phyloP scores from a whole-genome alignment of 176 grass and related monocot species.

The Avena insularis region DNA sequence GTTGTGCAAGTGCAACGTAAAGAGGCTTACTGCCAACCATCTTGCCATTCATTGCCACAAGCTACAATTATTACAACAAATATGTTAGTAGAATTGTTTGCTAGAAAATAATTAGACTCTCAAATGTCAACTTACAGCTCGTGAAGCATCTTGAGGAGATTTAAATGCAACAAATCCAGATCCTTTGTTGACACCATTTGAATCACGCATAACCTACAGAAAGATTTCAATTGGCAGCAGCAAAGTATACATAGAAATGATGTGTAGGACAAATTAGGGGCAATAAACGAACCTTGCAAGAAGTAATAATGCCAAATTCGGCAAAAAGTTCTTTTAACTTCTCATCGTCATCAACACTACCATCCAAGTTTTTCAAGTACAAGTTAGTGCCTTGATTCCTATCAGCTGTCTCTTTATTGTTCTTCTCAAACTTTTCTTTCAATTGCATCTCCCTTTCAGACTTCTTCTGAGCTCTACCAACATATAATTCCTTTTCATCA shows the following conservation, averaged over 20 bases:
- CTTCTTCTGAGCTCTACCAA: slow-evolving; percentile 79
- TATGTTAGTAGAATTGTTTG: slow-evolving; percentile 1
- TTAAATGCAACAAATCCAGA: slow-evolving; percentile 78
- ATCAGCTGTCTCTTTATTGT: slow-evolving; percentile 59
- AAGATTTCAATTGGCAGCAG: neutral
- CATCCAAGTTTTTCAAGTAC: slow-evolving; percentile 75
- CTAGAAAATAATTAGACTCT: slow-evolving; percentile 3
- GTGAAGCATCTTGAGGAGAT: slow-evolving; percentile 63
- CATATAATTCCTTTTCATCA: slow-evolving; percentile 74
- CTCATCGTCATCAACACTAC: slow-evolving; percentile 62
- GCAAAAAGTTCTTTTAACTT: slow-evolving; percentile 64
- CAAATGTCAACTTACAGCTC: slow-evolving; percentile 50
- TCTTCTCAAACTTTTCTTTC: slow-evolving; percentile 72
- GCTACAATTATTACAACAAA: slow-evolving; percentile 19
- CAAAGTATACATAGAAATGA: slow-evolving; percentile 1
- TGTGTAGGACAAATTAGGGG: slow-evolving; percentile 10
- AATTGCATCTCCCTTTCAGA: slow-evolving; percentile 66
- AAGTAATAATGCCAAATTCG: slow-evolving; percentile 62
- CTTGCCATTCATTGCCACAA: slow-evolving; percentile 59
- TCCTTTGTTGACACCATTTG: slow-evolving; percentile 78
- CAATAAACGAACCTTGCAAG: slow-evolving; percentile 67
- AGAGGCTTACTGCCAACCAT: slow-evolving; percentile 71
- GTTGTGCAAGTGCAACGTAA: slow-evolving; percentile 78
- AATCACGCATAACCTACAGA: slow-evolving; percentile 64
- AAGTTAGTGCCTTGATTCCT: slow-evolving; percentile 66